phyloP scores from a whole-genome alignment of 257 asterid species.

The Salvia rosmarinus region DNA sequence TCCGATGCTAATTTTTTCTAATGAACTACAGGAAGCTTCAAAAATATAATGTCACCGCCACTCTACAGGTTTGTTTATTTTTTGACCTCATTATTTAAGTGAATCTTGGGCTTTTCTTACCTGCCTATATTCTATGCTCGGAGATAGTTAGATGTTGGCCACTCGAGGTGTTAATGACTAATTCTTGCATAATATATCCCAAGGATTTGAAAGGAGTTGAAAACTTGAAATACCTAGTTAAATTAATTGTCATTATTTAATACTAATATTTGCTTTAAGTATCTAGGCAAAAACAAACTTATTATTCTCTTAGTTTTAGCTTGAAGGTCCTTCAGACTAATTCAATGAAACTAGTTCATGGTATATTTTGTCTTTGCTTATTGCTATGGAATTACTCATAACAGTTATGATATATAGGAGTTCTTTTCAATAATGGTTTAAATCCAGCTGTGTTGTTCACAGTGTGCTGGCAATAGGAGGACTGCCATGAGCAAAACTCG shows the following conservation, averaged over 20 bases:
- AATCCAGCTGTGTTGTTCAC: slow-evolving; percentile 26
- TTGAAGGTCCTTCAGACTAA: neutral
- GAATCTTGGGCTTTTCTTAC: neutral
- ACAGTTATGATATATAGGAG: neutral
- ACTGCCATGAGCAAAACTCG: slow-evolving; percentile 91
- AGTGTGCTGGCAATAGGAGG: slow-evolving; percentile 99
- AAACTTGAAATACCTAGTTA: neutral
- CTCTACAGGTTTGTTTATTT: slow-evolving; percentile 68
- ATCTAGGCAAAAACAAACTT: neutral
- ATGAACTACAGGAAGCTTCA: slow-evolving; percentile 71
- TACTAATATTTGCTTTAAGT: neutral
- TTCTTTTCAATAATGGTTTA: slow-evolving; percentile 6
- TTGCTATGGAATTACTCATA: neutral
- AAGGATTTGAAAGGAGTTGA: neutral
- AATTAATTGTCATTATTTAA: neutral
- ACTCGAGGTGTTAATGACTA: neutral
- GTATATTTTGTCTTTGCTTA: neutral
- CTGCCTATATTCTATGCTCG: neutral
- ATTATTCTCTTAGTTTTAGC: neutral
- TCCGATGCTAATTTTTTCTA: slow-evolving; percentile 22
- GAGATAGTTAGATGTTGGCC: slow-evolving; percentile 4
- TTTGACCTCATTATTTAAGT: neutral
- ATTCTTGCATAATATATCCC: neutral
- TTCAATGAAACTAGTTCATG: slow-evolving; percentile 2
- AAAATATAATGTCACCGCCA: slow-evolving; percentile 76